Percentiles rank a stretch among this genome's conserved stretches.
Conservation (phyloP, 2,329 filamentous ascomycete species). For the Allantophomopsis lycopodina region DNA sequence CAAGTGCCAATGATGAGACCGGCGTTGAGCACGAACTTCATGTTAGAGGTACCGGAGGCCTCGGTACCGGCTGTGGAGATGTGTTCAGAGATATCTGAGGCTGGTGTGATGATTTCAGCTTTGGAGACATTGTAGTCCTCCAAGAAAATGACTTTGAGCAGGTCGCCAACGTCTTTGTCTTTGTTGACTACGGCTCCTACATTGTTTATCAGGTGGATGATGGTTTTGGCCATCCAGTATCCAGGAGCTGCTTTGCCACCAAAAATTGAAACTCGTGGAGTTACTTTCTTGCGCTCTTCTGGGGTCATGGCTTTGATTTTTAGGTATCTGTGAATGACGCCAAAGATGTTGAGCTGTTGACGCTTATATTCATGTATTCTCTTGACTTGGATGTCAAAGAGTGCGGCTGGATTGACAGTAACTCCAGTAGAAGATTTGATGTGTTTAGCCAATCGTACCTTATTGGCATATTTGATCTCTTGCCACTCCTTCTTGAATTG, state of each 20-base stretch:
- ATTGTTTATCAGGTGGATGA: slow-evolving; percentile 91
- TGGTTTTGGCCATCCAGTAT: slow-evolving; percentile 99
- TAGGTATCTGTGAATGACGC: slow-evolving; percentile 89
- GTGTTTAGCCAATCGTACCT: slow-evolving; percentile 79
- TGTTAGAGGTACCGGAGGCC: slow-evolving; percentile 84
- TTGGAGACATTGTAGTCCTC: slow-evolving; percentile 99
- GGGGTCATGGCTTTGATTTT: slow-evolving; percentile 73
- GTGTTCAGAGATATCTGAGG: slow-evolving; percentile 93
- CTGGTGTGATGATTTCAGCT: slow-evolving; percentile 89
- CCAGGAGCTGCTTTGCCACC: slow-evolving; percentile 95
- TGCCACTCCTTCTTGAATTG: slow-evolving; percentile 89
- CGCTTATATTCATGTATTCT: slow-evolving; percentile 99
- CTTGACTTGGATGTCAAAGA: slow-evolving; percentile 98
- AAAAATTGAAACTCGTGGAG: slow-evolving; percentile 87
- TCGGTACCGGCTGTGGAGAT: slow-evolving; percentile 97
- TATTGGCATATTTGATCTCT: slow-evolving; percentile 94
- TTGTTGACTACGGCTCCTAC: slow-evolving; percentile 86
- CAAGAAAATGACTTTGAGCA: slow-evolving; percentile 93
- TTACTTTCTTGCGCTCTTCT: slow-evolving; percentile 74
- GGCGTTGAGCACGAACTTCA: slow-evolving; percentile 98
- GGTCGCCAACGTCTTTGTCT: slow-evolving; percentile 80
- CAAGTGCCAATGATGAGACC: slow-evolving; percentile 96
- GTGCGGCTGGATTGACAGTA: slow-evolving; percentile 69
- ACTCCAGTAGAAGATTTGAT: slow-evolving; percentile 74
- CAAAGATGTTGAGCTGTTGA: slow-evolving; percentile 98